A percentile compares a stretch with the other conserved stretches of the same genome.
These are phyloP conservation scores for Sextonia rubra DNA, from an alignment of 164 flowering plant species.

Conservation along the genomic window DNA sequence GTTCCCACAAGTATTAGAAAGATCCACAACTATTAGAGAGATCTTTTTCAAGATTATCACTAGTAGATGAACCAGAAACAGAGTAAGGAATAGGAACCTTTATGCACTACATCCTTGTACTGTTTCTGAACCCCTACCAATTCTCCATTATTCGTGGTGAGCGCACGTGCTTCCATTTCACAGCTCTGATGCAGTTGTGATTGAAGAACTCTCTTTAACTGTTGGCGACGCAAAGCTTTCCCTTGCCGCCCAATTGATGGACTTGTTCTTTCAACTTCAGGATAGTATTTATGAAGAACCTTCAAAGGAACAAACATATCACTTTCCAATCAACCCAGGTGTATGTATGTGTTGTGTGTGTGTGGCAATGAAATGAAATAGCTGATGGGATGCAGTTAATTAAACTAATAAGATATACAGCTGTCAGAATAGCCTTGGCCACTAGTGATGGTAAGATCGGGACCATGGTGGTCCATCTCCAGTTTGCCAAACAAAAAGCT, in stretches of 20 bases:
- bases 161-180: conserved; percentile 7
- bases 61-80: neutral
- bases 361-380: conserved; percentile 1
- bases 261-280: conserved; percentile 39
- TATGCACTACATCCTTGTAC: neutral
- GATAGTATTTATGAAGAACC: conserved; percentile 60
- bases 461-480: neutral
- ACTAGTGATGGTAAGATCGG: neutral
- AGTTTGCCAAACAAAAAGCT: neutral
- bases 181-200: conserved; percentile 16
- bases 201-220: conserved; percentile 36
- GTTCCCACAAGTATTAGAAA: neutral
- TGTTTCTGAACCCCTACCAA: conserved; percentile 2
- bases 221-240: conserved; percentile 79
- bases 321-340: conserved; percentile 4
- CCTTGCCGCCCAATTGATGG: conserved; percentile 90
- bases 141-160: conserved; percentile 6
- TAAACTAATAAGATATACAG: conserved; percentile 2
- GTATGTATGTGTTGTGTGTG: neutral
- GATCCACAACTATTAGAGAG: neutral
- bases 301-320: conserved; percentile 3
- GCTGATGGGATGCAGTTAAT: conserved; percentile 3
- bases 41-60: no score
- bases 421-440: neutral
- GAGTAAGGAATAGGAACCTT: conserved; percentile 8